These are phyloP conservation scores for Xylariaceae sp. DNA, from an alignment of 2,329 filamentous ascomycete species.

Conservation along the genomic window DNA sequence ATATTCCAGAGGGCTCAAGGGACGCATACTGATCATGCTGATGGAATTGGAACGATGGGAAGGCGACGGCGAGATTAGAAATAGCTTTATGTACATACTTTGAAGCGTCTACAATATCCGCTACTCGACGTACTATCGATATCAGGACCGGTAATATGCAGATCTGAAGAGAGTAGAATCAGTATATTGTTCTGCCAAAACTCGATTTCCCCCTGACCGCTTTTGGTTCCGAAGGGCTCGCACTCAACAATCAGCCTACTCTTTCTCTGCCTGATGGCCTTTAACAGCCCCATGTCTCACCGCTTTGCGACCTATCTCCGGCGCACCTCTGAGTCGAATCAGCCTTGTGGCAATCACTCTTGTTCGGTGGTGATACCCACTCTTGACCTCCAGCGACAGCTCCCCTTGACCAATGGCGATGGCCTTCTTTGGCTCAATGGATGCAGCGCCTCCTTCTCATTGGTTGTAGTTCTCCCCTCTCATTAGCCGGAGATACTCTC, in stretches of 20 bases:
- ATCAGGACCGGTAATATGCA: neutral
- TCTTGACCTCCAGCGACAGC: neutral
- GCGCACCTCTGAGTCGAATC: too few relatives aligned
- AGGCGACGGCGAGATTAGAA: neutral
- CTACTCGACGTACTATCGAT: neutral
- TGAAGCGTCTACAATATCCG: neutral
- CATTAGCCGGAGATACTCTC: too few relatives aligned
- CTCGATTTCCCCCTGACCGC: too few relatives aligned
- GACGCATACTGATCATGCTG: too few relatives aligned
- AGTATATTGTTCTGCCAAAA: too few relatives aligned
- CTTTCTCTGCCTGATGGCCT: neutral
- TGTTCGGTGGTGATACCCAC: neutral
- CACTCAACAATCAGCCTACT: neutral
- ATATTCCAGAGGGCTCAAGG: too few relatives aligned
- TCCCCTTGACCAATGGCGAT: too few relatives aligned
- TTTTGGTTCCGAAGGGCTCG: neutral
- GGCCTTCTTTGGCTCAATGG: too few relatives aligned
- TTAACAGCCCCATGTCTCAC: neutral
- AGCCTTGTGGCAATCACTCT: neutral
- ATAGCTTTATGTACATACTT: neutral
- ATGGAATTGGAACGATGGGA: too few relatives aligned
- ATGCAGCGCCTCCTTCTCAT: too few relatives aligned
- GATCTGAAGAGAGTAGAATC: too few relatives aligned
- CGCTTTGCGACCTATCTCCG: neutral
- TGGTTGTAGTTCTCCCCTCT: too few relatives aligned